Base-by-base conservation (phyloP, 305 asterid species). In the Caryopteris hybrid region DNA sequence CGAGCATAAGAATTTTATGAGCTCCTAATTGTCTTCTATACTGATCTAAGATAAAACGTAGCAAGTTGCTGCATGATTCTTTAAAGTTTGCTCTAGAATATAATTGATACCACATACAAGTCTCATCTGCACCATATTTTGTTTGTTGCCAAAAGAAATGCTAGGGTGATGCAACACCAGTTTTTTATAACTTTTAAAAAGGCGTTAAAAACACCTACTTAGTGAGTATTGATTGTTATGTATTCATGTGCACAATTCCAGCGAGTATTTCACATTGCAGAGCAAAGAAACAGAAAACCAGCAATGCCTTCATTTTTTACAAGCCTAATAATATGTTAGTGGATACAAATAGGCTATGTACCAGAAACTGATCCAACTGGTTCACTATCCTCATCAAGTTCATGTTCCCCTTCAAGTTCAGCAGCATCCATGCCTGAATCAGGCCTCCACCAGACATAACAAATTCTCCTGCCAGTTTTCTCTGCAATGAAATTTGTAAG, bases 381-480 rank as follows among this genome's bases (percentile, higher is more conserved):
- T 70, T 86, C 88, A 13, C 22, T 66, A 31, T 80, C 85, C 68
- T 83, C 87, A 17, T 71, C 79, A 23, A 57, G 75, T 60, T 73
- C 86, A 22, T 20, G 22, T 20, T 77, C 80, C 70, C 73, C 85
- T 18, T 70, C 86, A 58, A 73, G 51, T 74, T 71, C 86, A 55
- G 57, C 81, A 39, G 60, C 70, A 62, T 13, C 81, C 12, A 72
- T 50, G 61, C 55, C 81, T 13, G 88, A 54, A 62, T 84, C 85
- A 42, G 92, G 84, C 25, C 86, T 57, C 79, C 91, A 34, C 96
- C 96, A 81, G 55, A 81, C 42, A 72, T 31, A 60, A 74, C 95
- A 69, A 83, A 82, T 4, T 86, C 94, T 74, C 91, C 81, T 52
- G 86, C 97, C 78, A 76, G 33, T 78, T 86, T 92, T 68, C 97